Evolutionary conservation across 2,329 filamentous ascomycete species (phyloP), one percentile per base, ranked within the genome.

Genomic region (Colletotrichum cordylinicola): DNA sequence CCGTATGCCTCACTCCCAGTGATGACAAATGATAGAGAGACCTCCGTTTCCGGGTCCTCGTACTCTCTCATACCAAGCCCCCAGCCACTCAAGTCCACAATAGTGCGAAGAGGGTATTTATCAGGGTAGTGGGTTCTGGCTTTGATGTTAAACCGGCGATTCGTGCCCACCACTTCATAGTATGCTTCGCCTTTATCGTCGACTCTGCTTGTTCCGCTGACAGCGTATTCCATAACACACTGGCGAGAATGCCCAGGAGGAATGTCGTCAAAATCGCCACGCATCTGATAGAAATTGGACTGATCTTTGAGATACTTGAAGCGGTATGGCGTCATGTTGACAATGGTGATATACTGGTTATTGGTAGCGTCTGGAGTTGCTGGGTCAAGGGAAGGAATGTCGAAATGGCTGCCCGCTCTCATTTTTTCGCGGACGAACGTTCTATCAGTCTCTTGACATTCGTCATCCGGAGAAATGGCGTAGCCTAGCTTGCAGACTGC

Each of bases 1-100:
- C 83, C 83, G 31, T 81, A 84, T 6, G 78, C 72, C 8, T 80
- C 73, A 73, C 83, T 85, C n/a, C 83, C 83, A 0, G 83, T 83
- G 60, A 85, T 84, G 27, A 85, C 82, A 8, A 85, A 77, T 1
- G 82, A 82, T 1, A 84, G 83, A 2, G 82, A 76, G 2, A 80
- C 77, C 33, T 82, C 79, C 29, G 80, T 78, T 6, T 80, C 82
- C 0, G 83, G 82, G 67, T 82, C 81, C 21, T 78, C 77, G 64
- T 84, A 84, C 70, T 84, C 83, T 18, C 83, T 80, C 74, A 82
- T 81, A 9, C 83, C 82, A 8, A 82, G 75, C 9, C 80, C 80
- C 82, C 84, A 83, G 29, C 82, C 82, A 16, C 75, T 80, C n/a
- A 82, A 67, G 56, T 82, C 81, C 29, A 84, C 76, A 8, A 83